phyloP scores from a whole-genome alignment of 2,329 filamentous ascomycete species.

The Rutstroemia sp. region DNA sequence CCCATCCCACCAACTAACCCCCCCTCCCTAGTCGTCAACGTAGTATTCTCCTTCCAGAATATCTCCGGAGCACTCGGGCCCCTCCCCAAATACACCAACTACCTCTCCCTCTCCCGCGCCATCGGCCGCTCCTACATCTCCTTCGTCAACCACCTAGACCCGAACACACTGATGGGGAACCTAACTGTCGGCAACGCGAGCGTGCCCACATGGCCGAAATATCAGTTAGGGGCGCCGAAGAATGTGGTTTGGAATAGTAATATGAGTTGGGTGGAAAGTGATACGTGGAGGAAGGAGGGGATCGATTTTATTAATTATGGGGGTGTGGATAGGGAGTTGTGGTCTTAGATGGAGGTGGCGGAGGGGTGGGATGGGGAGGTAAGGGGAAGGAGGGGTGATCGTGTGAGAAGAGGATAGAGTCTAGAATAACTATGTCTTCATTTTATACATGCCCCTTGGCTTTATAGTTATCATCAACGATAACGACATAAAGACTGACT shows the following conservation, averaged over 20 bases:
- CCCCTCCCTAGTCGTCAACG: conserved; percentile 33
- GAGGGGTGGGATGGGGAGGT: not conserved
- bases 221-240: conserved; percentile 31
- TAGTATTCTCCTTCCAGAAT: conserved; percentile 44
- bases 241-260: conserved; percentile 40
- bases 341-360: conserved; percentile 13
- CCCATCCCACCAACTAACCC: not conserved
- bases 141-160: conserved; percentile 37
- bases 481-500: too few relatives aligned
- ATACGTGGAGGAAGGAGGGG: conserved; percentile 40
- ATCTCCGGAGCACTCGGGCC: conserved; percentile 40
- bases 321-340: conserved; percentile 33
- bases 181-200: conserved; percentile 16
- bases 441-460: too few relatives aligned
- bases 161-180: conserved; percentile 27
- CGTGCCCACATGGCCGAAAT: conserved; percentile 37
- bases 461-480: too few relatives aligned
- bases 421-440: too few relatives aligned
- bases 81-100: conserved; percentile 35
- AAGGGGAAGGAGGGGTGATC: not conserved
- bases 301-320: conserved; percentile 36
- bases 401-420: too few relatives aligned
- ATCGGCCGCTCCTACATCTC: conserved; percentile 22
- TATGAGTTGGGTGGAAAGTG: conserved; percentile 37
- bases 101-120: conserved; percentile 23